Base-by-base conservation (phyloP, 495 filamentous ascomycete genomes). In the Penicillium taxi region DNA sequence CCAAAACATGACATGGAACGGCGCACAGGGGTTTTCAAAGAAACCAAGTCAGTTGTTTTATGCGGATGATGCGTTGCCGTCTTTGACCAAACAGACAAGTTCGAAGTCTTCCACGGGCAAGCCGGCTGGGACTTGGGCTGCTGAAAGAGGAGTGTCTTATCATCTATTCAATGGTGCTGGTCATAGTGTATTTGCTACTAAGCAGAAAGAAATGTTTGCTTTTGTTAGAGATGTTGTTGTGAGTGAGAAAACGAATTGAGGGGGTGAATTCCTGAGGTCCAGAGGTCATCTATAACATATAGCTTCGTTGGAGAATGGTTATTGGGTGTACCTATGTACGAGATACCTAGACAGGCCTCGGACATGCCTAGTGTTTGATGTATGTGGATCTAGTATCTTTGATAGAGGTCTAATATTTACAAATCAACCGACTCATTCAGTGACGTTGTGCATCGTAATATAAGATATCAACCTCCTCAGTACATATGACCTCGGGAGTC, bases 1-100 rank as follows among this genome's bases (percentile, higher is more conserved):
- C n/a, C 58, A 67, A 43, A 68, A 68, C 32, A 67, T 70, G 64
- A 66, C 44, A 6, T 63, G 43, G 59, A 23, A 30, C 5, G 56
- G 58, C 8, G 48, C 36, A 3, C 58, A 61, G 45, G 60, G 58
- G 2, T 64, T 60, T 23, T 37, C 46, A 4, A 12, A 32, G 9
- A 43, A 42, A 11, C 53, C 55, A 2, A 35, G 9, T 12, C 35
- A 19, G 0, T 9, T 23, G 12, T 61, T 64, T 14, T 60, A 44
- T 33, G 33, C 23, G 12, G 46, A 59, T 26, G 35, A 61, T 49
- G 45, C 58, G 1, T 41, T 37, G 12, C 55, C 55, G 22, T 24
- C 22, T 6, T 24, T 11, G 22, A 24, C 22, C 11, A 11, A 24
- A n/a, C n/a, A n/a, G 11, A 12, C 9, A 6, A 11, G 25, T 6